A percentile compares a stretch with the other conserved stretches of the same genome.
These are phyloP conservation scores for Hypoxylon sp. DNA, from an alignment of 2,329 filamentous ascomycete species.

Conservation along the genomic window DNA sequence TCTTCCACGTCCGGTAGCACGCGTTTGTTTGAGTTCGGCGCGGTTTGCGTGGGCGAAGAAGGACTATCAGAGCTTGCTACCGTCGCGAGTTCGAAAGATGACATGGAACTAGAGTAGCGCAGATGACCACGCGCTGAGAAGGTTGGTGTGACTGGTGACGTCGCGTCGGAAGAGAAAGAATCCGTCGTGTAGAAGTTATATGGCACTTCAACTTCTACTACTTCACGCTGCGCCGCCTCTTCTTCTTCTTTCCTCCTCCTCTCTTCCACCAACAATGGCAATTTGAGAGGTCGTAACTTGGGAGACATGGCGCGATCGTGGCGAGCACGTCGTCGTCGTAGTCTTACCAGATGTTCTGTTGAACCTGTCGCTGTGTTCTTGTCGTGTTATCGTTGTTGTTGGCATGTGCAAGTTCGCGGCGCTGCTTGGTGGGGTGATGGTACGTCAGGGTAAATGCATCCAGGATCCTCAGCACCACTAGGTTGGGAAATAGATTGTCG, in stretches of 20 bases:
- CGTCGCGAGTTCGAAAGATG: slow-evolving; percentile 76
- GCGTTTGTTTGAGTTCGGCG: slow-evolving; percentile 69
- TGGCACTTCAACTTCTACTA: slow-evolving; percentile 56
- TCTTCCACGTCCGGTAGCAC: slow-evolving; percentile 86
- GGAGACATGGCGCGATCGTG: slow-evolving; percentile 47
- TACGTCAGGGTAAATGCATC: slow-evolving; percentile 43
- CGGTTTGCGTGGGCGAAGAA: slow-evolving; percentile 66
- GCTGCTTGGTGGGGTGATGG: slow-evolving; percentile 38
- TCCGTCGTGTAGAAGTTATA: slow-evolving; percentile 63
- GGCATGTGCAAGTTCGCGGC: slow-evolving; percentile 22
- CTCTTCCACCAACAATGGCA: slow-evolving; percentile 51
- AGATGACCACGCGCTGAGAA: slow-evolving; percentile 74
- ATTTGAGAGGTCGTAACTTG: slow-evolving; percentile 51
- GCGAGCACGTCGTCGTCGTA: slow-evolving; percentile 36
- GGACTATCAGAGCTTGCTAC: slow-evolving; percentile 62
- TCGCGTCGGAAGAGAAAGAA: slow-evolving; percentile 74
- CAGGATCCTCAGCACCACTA: slow-evolving; percentile 37
- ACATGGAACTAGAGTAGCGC: slow-evolving; percentile 79
- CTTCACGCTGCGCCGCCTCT: slow-evolving; percentile 46
- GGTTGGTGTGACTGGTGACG: slow-evolving; percentile 78
- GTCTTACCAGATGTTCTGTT: slow-evolving; percentile 35
- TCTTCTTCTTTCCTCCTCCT: slow-evolving; percentile 49
- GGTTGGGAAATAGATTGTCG: slow-evolving; percentile 38
- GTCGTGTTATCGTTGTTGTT: slow-evolving; percentile 32
- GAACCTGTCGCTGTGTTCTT: slow-evolving; percentile 26